These are phyloP conservation scores for Hortiboletus flavorubellus DNA, from an alignment of 768 basidiomycete genomes.

Conservation along the genomic window DNA sequence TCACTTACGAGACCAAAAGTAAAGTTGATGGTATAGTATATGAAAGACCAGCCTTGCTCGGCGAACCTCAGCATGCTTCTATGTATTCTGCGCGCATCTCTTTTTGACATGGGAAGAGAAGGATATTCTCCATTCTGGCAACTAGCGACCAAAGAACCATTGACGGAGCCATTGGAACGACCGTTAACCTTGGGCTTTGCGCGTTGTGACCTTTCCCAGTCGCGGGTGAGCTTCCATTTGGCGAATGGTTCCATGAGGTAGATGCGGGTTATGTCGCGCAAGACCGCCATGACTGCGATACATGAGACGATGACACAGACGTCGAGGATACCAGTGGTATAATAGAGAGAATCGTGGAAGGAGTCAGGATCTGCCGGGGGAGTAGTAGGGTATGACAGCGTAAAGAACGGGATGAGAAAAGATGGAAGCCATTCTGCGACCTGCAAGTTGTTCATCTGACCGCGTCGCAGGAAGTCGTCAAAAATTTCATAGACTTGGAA, in stretches of 20 bases:
- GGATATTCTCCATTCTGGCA: slow-evolving; percentile 22
- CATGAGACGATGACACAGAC: slow-evolving; percentile 76
- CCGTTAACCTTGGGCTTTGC: slow-evolving; percentile 23
- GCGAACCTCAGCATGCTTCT: slow-evolving; percentile 83
- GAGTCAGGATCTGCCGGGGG: slow-evolving; percentile 63
- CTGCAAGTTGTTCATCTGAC: slow-evolving; percentile 36
- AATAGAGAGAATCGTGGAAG: slow-evolving; percentile 68
- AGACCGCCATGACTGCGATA: slow-evolving; percentile 82
- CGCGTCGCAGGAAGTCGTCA: slow-evolving; percentile 30
- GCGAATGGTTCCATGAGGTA: slow-evolving; percentile 80
- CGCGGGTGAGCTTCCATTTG: slow-evolving; percentile 62
- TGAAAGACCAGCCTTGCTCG: slow-evolving; percentile 89
- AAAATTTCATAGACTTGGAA: slow-evolving; percentile 34
- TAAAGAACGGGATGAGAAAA: slow-evolving; percentile 63
- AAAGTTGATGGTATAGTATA: slow-evolving; percentile 80
- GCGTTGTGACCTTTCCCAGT: slow-evolving; percentile 36
- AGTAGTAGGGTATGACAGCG: slow-evolving; percentile 65
- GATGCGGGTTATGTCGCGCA: slow-evolving; percentile 76
- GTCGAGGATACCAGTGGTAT: slow-evolving; percentile 71
- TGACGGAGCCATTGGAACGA: slow-evolving; percentile 21
- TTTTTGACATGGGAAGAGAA: slow-evolving; percentile 29
- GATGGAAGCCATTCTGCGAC: slow-evolving; percentile 45
- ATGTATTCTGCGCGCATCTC: slow-evolving; percentile 59
- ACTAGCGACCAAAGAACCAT: slow-evolving; percentile 18
- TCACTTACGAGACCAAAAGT: slow-evolving; percentile 76